Percentiles rank a stretch among this genome's conserved stretches.
Evolutionary conservation across 306 rosid species (phyloP).

Genomic region (Quercus rubra): DNA sequence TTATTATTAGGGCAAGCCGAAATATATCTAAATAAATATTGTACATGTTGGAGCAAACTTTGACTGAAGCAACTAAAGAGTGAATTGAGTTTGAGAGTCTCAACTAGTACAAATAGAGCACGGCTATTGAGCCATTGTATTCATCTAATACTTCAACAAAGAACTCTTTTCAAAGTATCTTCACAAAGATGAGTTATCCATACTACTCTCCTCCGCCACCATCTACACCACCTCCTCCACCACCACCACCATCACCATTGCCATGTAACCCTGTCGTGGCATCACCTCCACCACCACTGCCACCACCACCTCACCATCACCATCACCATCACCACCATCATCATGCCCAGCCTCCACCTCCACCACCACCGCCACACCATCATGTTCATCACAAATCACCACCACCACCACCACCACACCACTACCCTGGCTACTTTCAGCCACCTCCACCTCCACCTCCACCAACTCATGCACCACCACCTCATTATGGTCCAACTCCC

Average conservation of each 20-base stretch:
- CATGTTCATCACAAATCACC: not conserved
- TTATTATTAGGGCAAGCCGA: not conserved
- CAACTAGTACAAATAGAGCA: conserved; percentile 33
- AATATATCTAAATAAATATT: not conserved
- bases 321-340: not conserved
- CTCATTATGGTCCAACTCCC: not conserved
- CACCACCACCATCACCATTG: conserved; percentile 2
- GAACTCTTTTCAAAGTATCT: not conserved
- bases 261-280: conserved; percentile 1
- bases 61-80: not conserved
- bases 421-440: not conserved
- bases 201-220: conserved; percentile 45
- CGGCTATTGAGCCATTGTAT: not conserved
- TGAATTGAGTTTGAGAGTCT: not conserved
- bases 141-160: not conserved
- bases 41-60: not conserved
- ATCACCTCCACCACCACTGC: not conserved
- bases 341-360: not conserved
- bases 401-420: conserved; percentile 9
- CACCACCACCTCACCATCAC: conserved; percentile 23
- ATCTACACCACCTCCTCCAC: conserved; percentile 19
- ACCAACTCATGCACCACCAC: not conserved
- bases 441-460: not conserved
- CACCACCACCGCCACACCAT: not conserved
- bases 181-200: conserved; percentile 19